A percentile compares a stretch with the other conserved stretches of the same genome.
Evolutionary conservation across 805 yeast genomes (phyloP).

Genomic region (Huiozyma sinensis): DNA sequence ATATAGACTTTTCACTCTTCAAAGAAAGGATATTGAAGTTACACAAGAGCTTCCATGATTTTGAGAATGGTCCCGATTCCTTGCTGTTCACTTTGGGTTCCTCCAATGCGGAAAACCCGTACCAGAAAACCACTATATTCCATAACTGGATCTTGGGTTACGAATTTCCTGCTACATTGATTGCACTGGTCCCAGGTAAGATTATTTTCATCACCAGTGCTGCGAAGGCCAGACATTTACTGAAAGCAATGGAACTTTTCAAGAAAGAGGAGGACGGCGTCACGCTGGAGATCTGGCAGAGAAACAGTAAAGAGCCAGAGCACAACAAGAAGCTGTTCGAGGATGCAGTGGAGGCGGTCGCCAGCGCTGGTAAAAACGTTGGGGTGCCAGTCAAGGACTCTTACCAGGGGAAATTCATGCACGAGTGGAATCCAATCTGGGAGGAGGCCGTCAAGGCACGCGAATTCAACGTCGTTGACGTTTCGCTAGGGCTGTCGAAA

Average conservation of each 20-base stretch:
- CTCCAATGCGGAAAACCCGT: slow-evolving; percentile 78
- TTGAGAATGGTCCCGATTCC: slow-evolving; percentile 32
- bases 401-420: slow-evolving; percentile 73
- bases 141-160: slow-evolving; percentile 91
- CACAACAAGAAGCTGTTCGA: slow-evolving; percentile 60
- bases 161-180: slow-evolving; percentile 87
- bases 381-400: slow-evolving; percentile 70
- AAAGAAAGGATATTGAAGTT: slow-evolving; percentile 21
- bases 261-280: slow-evolving; percentile 40
- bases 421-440: slow-evolving; percentile 56
- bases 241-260: slow-evolving; percentile 20
- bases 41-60: slow-evolving; percentile 18
- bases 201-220: slow-evolving; percentile 64
- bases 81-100: slow-evolving; percentile 71
- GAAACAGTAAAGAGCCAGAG: slow-evolving; percentile 66
- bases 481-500: slow-evolving; percentile 41
- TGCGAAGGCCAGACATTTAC: slow-evolving; percentile 72
- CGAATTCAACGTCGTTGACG: slow-evolving; percentile 38
- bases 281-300: slow-evolving; percentile 48
- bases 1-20: slow-evolving; percentile 22
- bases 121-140: slow-evolving; percentile 73
- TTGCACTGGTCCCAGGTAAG: slow-evolving; percentile 51
- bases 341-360: slow-evolving; percentile 39
- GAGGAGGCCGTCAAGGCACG: slow-evolving; percentile 30
- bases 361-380: slow-evolving; percentile 36